phyloP scores from a whole-genome alignment of 2,329 filamentous ascomycete species.

The Cladophialophora carrionii region DNA sequence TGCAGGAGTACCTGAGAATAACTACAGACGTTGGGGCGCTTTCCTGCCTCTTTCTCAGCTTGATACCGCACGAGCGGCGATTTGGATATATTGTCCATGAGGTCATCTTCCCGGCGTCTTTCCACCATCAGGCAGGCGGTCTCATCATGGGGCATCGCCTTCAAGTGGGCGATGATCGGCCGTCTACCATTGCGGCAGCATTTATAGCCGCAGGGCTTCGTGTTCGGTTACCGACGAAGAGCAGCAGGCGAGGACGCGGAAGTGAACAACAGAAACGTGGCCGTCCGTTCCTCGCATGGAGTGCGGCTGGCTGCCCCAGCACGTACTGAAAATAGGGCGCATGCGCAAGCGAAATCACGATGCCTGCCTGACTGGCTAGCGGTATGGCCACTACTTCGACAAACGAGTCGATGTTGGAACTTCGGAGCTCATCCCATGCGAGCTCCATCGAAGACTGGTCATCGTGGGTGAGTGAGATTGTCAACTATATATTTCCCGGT shows the following conservation, averaged over 20 bases:
- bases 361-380: not conserved
- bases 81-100: conserved; percentile 6
- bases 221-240: conserved; percentile 15
- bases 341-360: conserved; percentile 10
- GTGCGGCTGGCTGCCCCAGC: not conserved
- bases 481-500: not conserved
- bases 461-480: not conserved
- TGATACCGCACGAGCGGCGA: not conserved
- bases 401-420: not conserved
- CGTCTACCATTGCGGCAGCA: not conserved
- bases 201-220: conserved; percentile 2
- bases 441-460: conserved; percentile 1
- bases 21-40: not conserved
- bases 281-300: not conserved
- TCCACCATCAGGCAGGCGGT: not conserved
- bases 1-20: conserved; percentile 6
- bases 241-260: not conserved
- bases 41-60: not conserved
- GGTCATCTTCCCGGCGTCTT: conserved; percentile 5
- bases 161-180: not conserved
- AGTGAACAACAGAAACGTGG: not conserved
- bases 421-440: conserved; percentile 2
- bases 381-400: not conserved
- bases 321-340: conserved; percentile 6
- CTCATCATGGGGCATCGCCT: not conserved